A percentile compares a stretch with the other conserved stretches of the same genome.
Conservation (phyloP, 2,329 filamentous ascomycete species). For the Trichoderma atrobrunneum region DNA sequence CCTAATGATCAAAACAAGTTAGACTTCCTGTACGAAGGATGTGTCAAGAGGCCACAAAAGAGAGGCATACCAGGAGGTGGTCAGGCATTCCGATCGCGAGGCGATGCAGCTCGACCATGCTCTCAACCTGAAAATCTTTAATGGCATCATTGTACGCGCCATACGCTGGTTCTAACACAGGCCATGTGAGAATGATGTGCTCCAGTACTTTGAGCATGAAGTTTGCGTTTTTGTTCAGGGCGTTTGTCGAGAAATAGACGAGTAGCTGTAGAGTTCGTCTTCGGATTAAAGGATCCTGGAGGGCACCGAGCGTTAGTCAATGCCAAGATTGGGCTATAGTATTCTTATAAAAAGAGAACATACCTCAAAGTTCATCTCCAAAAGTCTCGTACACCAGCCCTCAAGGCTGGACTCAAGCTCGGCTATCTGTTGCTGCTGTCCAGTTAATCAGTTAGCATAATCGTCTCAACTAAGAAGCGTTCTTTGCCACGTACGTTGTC, state of each 20-base stretch:
- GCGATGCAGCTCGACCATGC: conserved; percentile 82
- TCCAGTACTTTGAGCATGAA: conserved; percentile 90
- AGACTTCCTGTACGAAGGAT: conserved; percentile 13
- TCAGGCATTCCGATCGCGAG: conserved; percentile 89
- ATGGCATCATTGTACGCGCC: conserved; percentile 81
- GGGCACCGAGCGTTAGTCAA: neutral
- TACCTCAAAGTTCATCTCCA: conserved; percentile 68
- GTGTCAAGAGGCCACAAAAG: neutral
- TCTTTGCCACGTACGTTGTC: conserved; percentile 30
- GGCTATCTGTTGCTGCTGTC: conserved; percentile 52
- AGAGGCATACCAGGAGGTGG: conserved; percentile 64
- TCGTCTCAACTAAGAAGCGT: neutral
- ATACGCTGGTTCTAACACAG: conserved; percentile 68
- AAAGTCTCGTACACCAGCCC: conserved; percentile 68
- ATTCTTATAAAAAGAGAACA: conserved; percentile 2
- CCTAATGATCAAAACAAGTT: conserved; percentile 40
- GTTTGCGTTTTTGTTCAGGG: conserved; percentile 69
- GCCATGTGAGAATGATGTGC: conserved; percentile 81
- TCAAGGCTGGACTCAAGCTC: conserved; percentile 64
- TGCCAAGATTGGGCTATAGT: neutral
- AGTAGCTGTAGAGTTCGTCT: conserved; percentile 79
- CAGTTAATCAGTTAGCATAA: conserved; percentile 23
- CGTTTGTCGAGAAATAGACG: conserved; percentile 80
- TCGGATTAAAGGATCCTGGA: conserved; percentile 73
- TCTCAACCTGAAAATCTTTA: conserved; percentile 80